Evolutionary conservation across 805 yeast species (phyloP).

Genomic region (Suhomyces prunicola): DNA sequence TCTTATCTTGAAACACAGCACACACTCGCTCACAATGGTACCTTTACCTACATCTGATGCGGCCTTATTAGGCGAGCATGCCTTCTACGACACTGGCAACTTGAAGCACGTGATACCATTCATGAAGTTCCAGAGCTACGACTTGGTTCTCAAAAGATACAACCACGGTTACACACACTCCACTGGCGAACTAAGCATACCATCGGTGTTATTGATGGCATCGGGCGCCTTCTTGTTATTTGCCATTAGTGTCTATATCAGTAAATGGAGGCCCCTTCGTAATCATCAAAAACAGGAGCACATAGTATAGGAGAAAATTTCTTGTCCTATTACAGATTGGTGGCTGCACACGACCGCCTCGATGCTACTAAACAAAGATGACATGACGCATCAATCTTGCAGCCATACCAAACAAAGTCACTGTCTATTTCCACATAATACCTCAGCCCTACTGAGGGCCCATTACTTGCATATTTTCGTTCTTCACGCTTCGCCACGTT

Average conservation of each 20-base stretch:
- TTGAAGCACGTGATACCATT: slow-evolving; percentile 21
- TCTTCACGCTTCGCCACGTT: background rate
- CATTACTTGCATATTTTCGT: background rate
- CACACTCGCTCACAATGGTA: slow-evolving; percentile 14
- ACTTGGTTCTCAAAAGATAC: slow-evolving; percentile 6
- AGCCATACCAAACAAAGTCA: background rate
- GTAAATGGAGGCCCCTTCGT: background rate
- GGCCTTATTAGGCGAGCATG: slow-evolving; percentile 23
- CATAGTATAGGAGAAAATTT: background rate
- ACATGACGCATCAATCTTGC: background rate
- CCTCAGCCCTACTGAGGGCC: background rate
- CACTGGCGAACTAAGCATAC: background rate
- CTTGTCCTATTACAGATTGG: background rate
- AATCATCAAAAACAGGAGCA: background rate
- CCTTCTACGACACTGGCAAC: slow-evolving; percentile 29
- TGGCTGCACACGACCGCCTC: background rate
- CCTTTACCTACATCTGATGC: slow-evolving; percentile 21
- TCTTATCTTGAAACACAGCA: background rate
- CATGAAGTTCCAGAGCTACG: slow-evolving; percentile 21
- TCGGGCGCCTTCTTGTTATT: background rate
- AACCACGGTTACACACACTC: slow-evolving; percentile 3
- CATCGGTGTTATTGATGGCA: background rate
- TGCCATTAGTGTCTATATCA: background rate
- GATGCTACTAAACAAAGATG: background rate
- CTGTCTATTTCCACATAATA: background rate